phyloP scores from a whole-genome alignment of 1,284 basidiomycete genomes.

The Spongispora temasekensis region DNA sequence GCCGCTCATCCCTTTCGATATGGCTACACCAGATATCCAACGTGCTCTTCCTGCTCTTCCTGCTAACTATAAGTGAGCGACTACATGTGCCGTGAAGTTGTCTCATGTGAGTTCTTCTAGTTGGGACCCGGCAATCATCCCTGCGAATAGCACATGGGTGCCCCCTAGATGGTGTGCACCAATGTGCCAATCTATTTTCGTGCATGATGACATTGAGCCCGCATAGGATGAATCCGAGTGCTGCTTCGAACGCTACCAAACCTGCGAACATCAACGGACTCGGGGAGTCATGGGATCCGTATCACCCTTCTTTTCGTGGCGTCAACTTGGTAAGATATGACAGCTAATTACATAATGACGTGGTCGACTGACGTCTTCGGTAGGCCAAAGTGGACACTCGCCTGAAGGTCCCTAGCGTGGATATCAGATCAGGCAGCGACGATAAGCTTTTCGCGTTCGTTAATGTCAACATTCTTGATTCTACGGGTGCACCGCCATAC shows the following conservation, averaged over 20 bases:
- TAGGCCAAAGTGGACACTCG: conserved; percentile 26
- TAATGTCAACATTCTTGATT: conserved; percentile 37
- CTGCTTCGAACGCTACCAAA: not conserved
- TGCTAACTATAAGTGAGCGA: conserved; percentile 19
- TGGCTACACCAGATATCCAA: conserved; percentile 27
- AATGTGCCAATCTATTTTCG: no score
- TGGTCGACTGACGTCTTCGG: not conserved
- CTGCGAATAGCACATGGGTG: conserved; percentile 26
- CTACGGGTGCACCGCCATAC: conserved; percentile 32
- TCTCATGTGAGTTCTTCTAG: conserved; percentile 13
- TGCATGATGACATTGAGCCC: no score
- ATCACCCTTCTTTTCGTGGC: conserved; percentile 24
- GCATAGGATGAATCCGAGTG: conserved; percentile 22
- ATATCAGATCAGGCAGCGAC: conserved; percentile 25
- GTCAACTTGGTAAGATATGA: conserved; percentile 21
- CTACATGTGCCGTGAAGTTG: not conserved
- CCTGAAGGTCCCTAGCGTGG: conserved; percentile 26
- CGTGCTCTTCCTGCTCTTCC: conserved; percentile 12
- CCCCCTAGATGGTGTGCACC: conserved; percentile 26
- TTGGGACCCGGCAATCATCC: conserved; percentile 27
- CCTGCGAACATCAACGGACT: conserved; percentile 19
- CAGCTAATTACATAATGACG: not conserved
- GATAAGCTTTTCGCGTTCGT: conserved; percentile 28
- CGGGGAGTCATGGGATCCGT: conserved; percentile 27
- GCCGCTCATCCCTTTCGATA: not conserved